A percentile compares a stretch with the other conserved stretches of the same genome.
These are phyloP conservation scores for Wallacemonas collosoma DNA, from an alignment of 208 protist species.

Conservation along the genomic window DNA sequence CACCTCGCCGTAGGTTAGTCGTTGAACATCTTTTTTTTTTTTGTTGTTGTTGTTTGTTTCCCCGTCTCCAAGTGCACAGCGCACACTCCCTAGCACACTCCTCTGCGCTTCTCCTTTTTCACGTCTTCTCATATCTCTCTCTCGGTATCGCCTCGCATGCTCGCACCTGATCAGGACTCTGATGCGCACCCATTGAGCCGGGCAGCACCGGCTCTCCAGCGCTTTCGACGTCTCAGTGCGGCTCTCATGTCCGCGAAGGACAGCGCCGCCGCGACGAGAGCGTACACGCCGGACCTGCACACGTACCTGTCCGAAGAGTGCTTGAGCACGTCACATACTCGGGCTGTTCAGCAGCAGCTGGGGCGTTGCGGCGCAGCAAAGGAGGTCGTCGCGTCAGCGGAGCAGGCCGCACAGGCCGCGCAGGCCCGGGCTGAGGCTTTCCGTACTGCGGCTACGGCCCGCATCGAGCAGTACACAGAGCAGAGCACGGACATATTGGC, in stretches of 20 bases:
- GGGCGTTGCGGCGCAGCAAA: neutral
- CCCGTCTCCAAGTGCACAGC: neutral
- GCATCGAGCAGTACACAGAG: neutral
- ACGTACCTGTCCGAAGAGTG: constrained; percentile 3
- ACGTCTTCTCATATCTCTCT: neutral
- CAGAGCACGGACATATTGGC: neutral
- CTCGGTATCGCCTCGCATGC: neutral
- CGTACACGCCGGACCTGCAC: constrained; percentile 5
- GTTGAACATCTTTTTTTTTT: too few species aligned
- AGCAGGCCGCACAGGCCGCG: neutral
- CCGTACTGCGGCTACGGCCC: neutral
- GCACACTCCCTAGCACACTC: neutral
- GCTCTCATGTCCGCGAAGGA: neutral
- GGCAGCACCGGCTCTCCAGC: neutral
- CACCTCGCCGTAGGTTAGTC: too few species aligned
- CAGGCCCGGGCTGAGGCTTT: neutral
- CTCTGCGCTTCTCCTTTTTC: neutral
- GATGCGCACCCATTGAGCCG: neutral
- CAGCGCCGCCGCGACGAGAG: neutral
- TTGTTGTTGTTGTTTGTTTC: constrained; percentile 5
- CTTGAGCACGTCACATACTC: neutral
- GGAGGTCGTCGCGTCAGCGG: neutral
- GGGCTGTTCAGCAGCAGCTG: constrained; percentile 3
- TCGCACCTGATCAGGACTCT: constrained; percentile 1
- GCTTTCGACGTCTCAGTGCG: neutral